These are phyloP conservation scores for Daldinia decipiens DNA, from an alignment of 495 filamentous ascomycete genomes.

Conservation along the genomic window DNA sequence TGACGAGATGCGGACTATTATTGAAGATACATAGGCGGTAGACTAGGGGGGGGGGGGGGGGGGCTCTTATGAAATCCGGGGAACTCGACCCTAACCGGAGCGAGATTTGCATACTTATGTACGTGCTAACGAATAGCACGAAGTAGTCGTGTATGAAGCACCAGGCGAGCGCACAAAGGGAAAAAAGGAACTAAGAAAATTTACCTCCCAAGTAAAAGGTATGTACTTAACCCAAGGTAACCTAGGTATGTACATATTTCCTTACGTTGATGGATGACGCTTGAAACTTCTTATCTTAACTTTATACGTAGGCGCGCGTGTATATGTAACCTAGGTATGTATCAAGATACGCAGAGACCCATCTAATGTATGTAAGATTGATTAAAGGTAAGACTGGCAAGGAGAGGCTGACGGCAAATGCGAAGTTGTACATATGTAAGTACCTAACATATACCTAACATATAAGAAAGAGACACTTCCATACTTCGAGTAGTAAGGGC, in stretches of 20 bases:
- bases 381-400: slow-evolving; percentile 4
- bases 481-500: not conserved
- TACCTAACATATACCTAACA: not conserved
- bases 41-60: not conserved
- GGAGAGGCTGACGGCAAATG: slow-evolving; percentile 37
- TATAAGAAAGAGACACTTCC: not conserved
- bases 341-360: slow-evolving; percentile 12
- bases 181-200: slow-evolving; percentile 5
- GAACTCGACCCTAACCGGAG: slow-evolving; percentile 36
- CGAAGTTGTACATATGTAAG: not conserved
- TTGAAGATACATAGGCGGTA: not conserved
- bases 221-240: too few relatives aligned
- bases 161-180: not conserved
- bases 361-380: slow-evolving; percentile 26
- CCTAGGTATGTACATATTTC: not conserved
- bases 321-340: not conserved
- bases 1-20: slow-evolving; percentile 34
- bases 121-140: slow-evolving; percentile 3
- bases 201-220: not conserved
- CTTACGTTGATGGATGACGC: slow-evolving; percentile 12
- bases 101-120: slow-evolving; percentile 12
- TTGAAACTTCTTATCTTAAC: slow-evolving; percentile 29
- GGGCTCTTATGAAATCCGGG: slow-evolving; percentile 43
- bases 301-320: slow-evolving; percentile 23
- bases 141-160: slow-evolving; percentile 8